Percentiles rank a stretch among this genome's conserved stretches.
These are phyloP conservation scores for Schrenkiella parvula DNA, from an alignment of 345 rosid species.

Conservation along the genomic window DNA sequence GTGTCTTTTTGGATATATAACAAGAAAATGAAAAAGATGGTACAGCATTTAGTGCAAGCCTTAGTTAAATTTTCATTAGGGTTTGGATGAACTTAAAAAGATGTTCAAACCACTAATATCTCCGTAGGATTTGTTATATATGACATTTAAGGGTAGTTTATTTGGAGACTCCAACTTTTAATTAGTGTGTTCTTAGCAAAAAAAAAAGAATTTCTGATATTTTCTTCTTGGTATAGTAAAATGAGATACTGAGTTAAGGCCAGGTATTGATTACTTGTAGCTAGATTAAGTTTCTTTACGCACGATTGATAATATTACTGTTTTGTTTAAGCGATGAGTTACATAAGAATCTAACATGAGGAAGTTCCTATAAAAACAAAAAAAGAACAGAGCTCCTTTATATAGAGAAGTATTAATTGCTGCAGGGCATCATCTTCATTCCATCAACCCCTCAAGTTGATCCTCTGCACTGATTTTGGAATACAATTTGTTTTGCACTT, in stretches of 20 bases:
- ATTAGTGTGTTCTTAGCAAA: not conserved
- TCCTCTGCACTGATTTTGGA: constrained; percentile 36
- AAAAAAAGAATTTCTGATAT: not conserved
- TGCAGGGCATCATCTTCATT: not conserved
- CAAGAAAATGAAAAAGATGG: too few relatives aligned
- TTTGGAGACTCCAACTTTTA: not conserved
- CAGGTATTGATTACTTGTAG: not conserved
- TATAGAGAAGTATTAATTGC: not conserved
- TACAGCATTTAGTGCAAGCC: too few relatives aligned
- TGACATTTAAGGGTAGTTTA: not conserved
- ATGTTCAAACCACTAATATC: too few relatives aligned
- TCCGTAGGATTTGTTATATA: not conserved
- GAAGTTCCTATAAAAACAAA: not conserved
- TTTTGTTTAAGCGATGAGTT: not conserved
- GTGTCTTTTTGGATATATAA: not conserved
- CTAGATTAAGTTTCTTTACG: not conserved
- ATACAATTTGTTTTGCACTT: constrained; percentile 37
- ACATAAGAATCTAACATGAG: constrained; percentile 16
- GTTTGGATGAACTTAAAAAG: too few relatives aligned
- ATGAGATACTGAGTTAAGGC: not conserved
- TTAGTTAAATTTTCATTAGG: too few relatives aligned
- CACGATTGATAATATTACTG: not conserved
- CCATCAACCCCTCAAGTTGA: constrained; percentile 27
- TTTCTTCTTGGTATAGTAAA: not conserved
- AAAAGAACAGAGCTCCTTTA: constrained; percentile 3